These are phyloP conservation scores for Neonectria neomacrospora DNA, from an alignment of 2,329 filamentous ascomycete genomes.

Conservation along the genomic window DNA sequence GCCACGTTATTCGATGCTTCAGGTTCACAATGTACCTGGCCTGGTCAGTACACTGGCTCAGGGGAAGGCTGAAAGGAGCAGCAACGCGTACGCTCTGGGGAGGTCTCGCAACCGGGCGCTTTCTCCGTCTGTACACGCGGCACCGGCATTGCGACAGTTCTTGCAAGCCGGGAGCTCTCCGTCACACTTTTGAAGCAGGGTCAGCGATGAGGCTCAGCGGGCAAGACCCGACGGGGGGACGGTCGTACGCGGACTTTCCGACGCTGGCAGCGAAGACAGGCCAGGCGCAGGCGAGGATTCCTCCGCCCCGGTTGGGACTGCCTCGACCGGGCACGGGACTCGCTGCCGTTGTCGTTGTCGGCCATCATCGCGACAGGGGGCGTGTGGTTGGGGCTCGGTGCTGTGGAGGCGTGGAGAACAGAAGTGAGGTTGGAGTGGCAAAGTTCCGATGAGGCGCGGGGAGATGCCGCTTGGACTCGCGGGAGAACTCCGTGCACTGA, in stretches of 20 bases:
- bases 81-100: constrained; percentile 52
- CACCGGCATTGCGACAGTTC: constrained; percentile 56
- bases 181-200: constrained; percentile 54
- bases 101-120: constrained; percentile 53
- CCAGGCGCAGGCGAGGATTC: constrained; percentile 45
- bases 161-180: constrained; percentile 55
- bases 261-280: constrained; percentile 55
- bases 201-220: background rate
- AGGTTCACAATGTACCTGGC: constrained; percentile 48
- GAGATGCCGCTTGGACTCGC: constrained; percentile 31
- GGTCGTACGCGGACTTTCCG: constrained; percentile 59
- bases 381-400: no score
- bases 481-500: constrained; percentile 1
- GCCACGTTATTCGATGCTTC: constrained; percentile 56
- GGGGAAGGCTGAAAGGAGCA: no score
- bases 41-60: no score
- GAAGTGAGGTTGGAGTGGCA: constrained; percentile 19
- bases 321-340: constrained; percentile 23
- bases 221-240: background rate
- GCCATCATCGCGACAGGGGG: constrained; percentile 31
- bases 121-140: constrained; percentile 56
- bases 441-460: constrained; percentile 31
- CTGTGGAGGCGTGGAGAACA: constrained; percentile 7
- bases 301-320: constrained; percentile 36
- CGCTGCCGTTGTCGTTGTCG: background rate